Evolutionary conservation across 371 early-diverging fungal species (phyloP), one percentile per base, ranked within the genome.

Genomic region (Choanephora cucurbitarum): DNA sequence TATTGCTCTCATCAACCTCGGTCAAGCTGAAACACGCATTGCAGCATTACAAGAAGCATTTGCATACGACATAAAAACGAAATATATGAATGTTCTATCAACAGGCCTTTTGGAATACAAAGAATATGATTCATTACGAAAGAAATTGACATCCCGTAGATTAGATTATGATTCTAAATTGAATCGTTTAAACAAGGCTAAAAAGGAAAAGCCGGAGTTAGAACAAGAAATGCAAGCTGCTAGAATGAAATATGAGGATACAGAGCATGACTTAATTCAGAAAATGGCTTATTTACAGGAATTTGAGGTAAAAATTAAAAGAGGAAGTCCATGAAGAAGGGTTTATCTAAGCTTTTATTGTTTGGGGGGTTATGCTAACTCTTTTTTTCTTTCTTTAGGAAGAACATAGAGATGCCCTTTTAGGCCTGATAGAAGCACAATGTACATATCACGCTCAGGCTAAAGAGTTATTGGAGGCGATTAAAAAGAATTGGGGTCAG

Each of bases 111-210:
- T 66, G 11, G 81, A 83, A 24, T 83, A 84, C 65, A 88, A 89
- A 52, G 85, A 87, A 28, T 89, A 89, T 33, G 56, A 80, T 49
- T 50, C 73, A 9, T 56, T 93, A 57, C 84, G 92, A 56, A 88
- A 84, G 60, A 96, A 96, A 67, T 77, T 96, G 7, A 93, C 93
- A 51, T 86, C 88, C 52, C 82, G 96, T 33, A 83, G 97, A 52
- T 70, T 91, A 50, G 96, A 98, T 58, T 95, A 91, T 66, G 97
- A 98, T 68, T 85, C 94, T 41, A 96, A 96, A 70, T 69, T 89
- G 22, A 84, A 82, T 72, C 89, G 91, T 59, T 82, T 92, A 18
- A 89, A 92, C 60, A 92, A 91, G 62, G 80, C 86, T 22, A 93
- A 93, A 69, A 95, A 93, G 73, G 95, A 96, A 60, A 91, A 87